Evolutionary conservation across 805 yeast species (phyloP), one percentile per base, ranked within the genome.

Genomic region (Metschnikowia henanensis): DNA sequence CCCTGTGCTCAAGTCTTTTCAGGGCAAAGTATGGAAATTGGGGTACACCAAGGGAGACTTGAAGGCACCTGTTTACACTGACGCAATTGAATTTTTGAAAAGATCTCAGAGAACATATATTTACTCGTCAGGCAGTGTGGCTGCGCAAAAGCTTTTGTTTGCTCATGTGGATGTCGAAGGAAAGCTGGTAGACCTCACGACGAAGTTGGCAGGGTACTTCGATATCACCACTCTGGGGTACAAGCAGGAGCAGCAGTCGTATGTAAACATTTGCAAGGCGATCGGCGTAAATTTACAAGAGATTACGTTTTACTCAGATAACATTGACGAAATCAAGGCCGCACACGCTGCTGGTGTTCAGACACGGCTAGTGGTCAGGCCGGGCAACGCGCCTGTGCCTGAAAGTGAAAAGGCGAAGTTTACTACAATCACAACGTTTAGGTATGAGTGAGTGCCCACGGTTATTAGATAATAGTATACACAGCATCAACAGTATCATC

Each of bases 121-220:
- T 16, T 91, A 91, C 65, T 89, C 97, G 0, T 86, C 95, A 21
- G 98, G 98, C 0, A 83, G 94, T 33, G 80, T 91, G 19, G 77
- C 81, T 46, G 97, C 97, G 0, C 98, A 91, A 56, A 84, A 83
- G 55, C 66, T 91, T 47, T 65, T 91, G 45, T 88, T 91, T 58
- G 74, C 73, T 0, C 77, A 86, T 59, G 91, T 86, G 8, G 66
- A 66, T 40, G 44, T 50, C 22, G 41, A 38, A 10, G 64, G 66
- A 4, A 63, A 64, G 8, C 59, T 68, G 19, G 46, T 64, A 10
- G 87, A 86, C 60, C 61, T 88, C 56, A 84, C 78, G 33, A 60
- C 63, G 1, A 60, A 61, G 19, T 58, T 91, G 17, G 47, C 67
- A 6, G 95, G 84, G 13, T 91, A 89, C 65, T 91, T 80, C 59